Base-by-base conservation (phyloP, 2,329 filamentous ascomycete genomes). In the Colletotrichum simmondsii region DNA sequence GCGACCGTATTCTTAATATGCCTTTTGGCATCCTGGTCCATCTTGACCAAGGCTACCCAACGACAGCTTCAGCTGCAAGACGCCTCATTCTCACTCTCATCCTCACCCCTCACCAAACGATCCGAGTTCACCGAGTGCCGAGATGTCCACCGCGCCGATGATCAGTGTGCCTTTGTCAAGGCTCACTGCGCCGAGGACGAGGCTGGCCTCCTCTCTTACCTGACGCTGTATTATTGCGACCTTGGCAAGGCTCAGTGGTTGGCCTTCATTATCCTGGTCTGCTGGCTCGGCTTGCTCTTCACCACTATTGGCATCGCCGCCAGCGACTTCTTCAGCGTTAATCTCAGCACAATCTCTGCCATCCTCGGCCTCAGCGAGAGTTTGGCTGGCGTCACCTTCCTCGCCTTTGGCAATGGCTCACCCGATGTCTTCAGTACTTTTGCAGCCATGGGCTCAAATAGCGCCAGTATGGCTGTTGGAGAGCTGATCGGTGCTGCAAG, bases 361-460 rank as follows among this genome's bases (percentile, higher is more conserved):
- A 91, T 98, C 65, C 87, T 98, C 32, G 95, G 96, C 24, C 92
- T 99, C 86, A 98, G 95, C 81, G 95, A 99, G 85, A 98, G 95
- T 81, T 89, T 99, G 83, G 95, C 97, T 0, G 97, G 97, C 46
- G 97, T 99, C 32, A 99, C 97, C 0, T 97, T 99, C 78, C 85
- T 99, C 65, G 97, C 97, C 10, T 97, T 99, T 83, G 97, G 97
- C 75, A 99, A 99, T 85, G 97, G 97, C 65, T 98, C 96, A 74
- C 97, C 97, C 2, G 97, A 99, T 83, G 95, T 99, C 58, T 99
- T 99, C 83, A 98, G 95, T 76, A 99, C 97, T 2, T 98, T 99
- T 84, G 97, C 97, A 19, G 97, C 97, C 77, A 98, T 99, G 95
- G 92, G 92, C 79, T 98, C 95, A 28, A 95, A 98, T 79, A 98